Percentiles rank a stretch among this genome's conserved stretches.
Conservation (phyloP, 345 rosid genomes). For the Triadica sebifera region DNA sequence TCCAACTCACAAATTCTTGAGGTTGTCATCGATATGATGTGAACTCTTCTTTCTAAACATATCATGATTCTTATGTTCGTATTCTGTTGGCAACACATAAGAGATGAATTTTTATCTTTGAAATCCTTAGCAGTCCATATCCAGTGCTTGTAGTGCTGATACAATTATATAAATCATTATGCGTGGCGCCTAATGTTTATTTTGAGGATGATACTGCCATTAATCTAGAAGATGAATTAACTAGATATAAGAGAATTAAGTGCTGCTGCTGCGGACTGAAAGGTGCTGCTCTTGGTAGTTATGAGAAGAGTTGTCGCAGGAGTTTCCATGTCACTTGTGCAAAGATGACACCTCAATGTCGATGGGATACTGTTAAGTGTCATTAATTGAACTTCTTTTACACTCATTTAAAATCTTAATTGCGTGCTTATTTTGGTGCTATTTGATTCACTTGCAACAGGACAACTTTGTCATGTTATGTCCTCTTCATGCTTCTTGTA, state of each 20-base stretch:
- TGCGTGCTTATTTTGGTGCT: not conserved
- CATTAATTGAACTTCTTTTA: not conserved
- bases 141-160: not conserved
- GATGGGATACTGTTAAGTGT: constrained; percentile 80
- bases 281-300: constrained; percentile 97
- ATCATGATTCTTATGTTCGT: not conserved
- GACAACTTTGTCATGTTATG: constrained; percentile 84
- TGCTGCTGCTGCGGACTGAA: constrained; percentile 81
- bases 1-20: not conserved
- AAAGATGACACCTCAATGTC: constrained; percentile 60
- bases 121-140: not conserved
- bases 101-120: not conserved
- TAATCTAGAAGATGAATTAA: constrained; percentile 81
- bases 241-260: constrained; percentile 72
- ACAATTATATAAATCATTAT: constrained; percentile 4
- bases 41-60: not conserved
- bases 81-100: not conserved
- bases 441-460: constrained; percentile 35
- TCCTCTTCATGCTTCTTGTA: constrained; percentile 65
- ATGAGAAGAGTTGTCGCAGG: constrained; percentile 63
- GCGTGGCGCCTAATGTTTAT: constrained; percentile 93
- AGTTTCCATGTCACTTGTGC: constrained; percentile 84
- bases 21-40: not conserved
- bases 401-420: not conserved
- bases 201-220: constrained; percentile 62